phyloP scores from a whole-genome alignment of 2,329 filamentous ascomycete genomes.

The Cercospora sp. region DNA sequence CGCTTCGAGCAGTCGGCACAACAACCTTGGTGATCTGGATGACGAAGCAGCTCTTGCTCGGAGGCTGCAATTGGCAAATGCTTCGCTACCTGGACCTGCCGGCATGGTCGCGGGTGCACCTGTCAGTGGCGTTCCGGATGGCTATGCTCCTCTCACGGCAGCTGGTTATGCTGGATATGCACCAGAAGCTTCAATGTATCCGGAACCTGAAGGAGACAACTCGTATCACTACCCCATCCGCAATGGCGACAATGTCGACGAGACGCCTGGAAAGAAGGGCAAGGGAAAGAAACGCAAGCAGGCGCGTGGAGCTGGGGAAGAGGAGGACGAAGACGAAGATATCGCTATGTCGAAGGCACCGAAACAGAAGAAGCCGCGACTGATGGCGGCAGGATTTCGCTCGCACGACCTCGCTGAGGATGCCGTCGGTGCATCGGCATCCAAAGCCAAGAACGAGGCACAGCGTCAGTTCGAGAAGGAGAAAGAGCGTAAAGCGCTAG shows the following conservation, averaged over 20 bases:
- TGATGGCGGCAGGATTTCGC: slow-evolving; percentile 36
- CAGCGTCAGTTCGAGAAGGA: slow-evolving; percentile 51
- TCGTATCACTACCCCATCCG: slow-evolving; percentile 34
- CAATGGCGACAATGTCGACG: slow-evolving; percentile 34
- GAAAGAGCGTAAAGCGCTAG: slow-evolving; percentile 44
- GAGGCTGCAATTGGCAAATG: slow-evolving; percentile 36
- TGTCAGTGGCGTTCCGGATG: slow-evolving; percentile 30
- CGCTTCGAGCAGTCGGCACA: slow-evolving; percentile 15
- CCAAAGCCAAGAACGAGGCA: slow-evolving; percentile 44
- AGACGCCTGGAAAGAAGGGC: slow-evolving; percentile 9
- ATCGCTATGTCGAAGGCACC: slow-evolving; percentile 41
- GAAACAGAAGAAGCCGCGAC: slow-evolving; percentile 39
- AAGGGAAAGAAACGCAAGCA: slow-evolving; percentile 31
- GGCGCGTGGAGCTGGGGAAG: slow-evolving; percentile 23
- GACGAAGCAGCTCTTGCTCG: slow-evolving; percentile 34
- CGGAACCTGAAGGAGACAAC: slow-evolving; percentile 28
- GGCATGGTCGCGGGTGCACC: slow-evolving; percentile 34
- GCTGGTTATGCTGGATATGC: slow-evolving; percentile 35
- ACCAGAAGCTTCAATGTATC: slow-evolving; percentile 37
- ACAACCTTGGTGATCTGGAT: slow-evolving; percentile 23
- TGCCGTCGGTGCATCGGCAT: slow-evolving; percentile 25
- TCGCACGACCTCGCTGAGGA: slow-evolving; percentile 36
- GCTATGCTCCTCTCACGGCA: slow-evolving; percentile 36
- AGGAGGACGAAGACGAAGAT: slow-evolving; percentile 36
- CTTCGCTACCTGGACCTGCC: slow-evolving; percentile 33